phyloP scores from a whole-genome alignment of 176 grass and related monocot species.

The Oryza australiensis region DNA sequence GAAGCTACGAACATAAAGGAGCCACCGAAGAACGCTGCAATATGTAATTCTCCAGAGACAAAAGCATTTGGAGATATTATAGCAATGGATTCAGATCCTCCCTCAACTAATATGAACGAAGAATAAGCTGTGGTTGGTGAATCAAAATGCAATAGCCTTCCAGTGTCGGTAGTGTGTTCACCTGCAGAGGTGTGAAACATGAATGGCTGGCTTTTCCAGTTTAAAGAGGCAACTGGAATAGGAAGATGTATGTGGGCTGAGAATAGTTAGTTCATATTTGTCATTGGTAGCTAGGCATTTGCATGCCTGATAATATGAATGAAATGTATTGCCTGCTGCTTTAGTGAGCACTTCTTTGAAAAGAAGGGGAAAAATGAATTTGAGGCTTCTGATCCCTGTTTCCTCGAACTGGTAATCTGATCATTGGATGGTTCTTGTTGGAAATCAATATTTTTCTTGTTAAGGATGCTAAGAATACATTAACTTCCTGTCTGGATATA shows the following conservation, averaged over 20 bases:
- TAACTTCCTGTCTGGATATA: background rate
- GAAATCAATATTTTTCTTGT: background rate
- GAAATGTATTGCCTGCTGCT: background rate
- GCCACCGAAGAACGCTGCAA: background rate
- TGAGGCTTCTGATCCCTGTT: background rate
- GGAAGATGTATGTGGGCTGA: background rate
- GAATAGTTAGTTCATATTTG: background rate
- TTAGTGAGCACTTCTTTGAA: background rate
- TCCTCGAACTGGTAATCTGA: background rate
- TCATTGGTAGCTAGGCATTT: background rate
- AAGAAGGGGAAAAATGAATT: background rate
- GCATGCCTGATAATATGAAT: background rate
- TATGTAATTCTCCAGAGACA: constrained; percentile 2
- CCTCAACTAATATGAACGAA: background rate
- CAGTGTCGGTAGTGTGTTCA: background rate
- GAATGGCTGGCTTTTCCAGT: too few species aligned
- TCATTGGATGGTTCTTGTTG: background rate
- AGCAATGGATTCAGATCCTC: background rate
- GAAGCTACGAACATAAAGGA: background rate
- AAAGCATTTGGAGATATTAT: background rate
- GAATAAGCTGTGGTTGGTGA: constrained; percentile 24
- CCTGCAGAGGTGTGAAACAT: too few species aligned
- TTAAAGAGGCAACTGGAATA: constrained; percentile 16
- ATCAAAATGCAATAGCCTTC: background rate
- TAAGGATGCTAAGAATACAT: background rate